Conservation (phyloP, 23 red algal species). For the Gracilaria vermiculophylla region DNA sequence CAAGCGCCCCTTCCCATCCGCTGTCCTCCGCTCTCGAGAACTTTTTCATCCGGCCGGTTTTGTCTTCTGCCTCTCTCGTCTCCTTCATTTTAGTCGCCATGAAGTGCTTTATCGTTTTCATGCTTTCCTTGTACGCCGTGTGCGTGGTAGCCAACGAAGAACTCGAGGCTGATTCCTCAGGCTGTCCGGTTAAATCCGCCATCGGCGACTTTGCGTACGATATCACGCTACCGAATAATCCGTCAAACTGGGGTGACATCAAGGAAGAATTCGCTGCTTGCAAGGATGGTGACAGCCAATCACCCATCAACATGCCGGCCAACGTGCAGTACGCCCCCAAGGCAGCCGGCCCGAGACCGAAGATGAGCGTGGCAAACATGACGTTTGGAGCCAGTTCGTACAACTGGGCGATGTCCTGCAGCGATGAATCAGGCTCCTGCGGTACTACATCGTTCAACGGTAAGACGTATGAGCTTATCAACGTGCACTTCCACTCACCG, state of each 20-base stretch:
- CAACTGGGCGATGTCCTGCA: conserved; percentile 62
- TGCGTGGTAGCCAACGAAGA: not conserved
- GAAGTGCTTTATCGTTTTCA: not conserved
- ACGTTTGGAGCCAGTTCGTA: conserved; percentile 21
- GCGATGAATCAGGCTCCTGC: conserved; percentile 19
- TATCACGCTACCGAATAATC: conserved; percentile 1
- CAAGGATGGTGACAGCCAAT: conserved; percentile 32
- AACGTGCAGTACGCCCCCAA: conserved; percentile 18
- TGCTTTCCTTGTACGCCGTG: not conserved
- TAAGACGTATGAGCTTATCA: conserved; percentile 38
- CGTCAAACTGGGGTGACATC: conserved; percentile 36
- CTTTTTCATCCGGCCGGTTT: not conserved
- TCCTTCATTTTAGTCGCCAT: not conserved
- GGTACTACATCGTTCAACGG: conserved; percentile 15
- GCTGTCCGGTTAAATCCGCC: conserved; percentile 26
- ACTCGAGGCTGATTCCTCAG: conserved; percentile 1
- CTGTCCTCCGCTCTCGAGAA: not conserved
- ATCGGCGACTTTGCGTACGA: conserved; percentile 34
- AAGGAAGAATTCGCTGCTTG: conserved; percentile 21
- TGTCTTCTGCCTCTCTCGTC: too few species aligned
- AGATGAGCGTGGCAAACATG: conserved; percentile 3
- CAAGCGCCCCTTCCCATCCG: not conserved
- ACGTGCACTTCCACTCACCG: conserved; percentile 59
- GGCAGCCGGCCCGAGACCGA: not conserved
- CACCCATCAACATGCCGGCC: conserved; percentile 52